Base-by-base conservation (phyloP, 768 basidiomycete genomes). In the Psilocybe tampanensis region DNA sequence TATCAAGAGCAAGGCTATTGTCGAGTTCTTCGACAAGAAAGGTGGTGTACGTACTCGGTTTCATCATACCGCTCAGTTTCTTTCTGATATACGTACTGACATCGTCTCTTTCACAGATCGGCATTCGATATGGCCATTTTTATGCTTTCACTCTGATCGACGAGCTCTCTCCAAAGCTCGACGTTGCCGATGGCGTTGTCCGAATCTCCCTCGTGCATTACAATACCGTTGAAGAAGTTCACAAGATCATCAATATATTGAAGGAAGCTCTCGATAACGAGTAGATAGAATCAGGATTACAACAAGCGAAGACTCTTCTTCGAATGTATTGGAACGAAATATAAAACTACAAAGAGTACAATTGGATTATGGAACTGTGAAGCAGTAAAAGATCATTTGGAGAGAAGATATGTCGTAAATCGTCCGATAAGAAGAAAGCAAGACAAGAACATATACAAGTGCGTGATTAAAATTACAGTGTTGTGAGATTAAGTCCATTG, bases 151-250 rank as follows among this genome's bases (percentile, higher is more conserved):
- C 82, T 0, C 72, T 90, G 15, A 70, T 89, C 8, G 73, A 78
- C 7, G 70, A 72, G 23, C 71, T 89, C 8, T 68, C 66, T 17
- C 88, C 88, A 8, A 83, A 82, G 59, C 57, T 89, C 44, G 82
- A 88, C 62, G 66, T 76, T 0, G 75, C 79, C 0, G 89, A 91
- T 56, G 89, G 84, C 0, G 85, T 89, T 2, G 86, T 91, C 19
- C 81, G 91, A 3, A 83, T 92, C 53, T 90, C 89, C 1, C 68
- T 92, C 23, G 88, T 90, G 21, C 91, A 92, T 62, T 90, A 92
- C 63, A 91, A 92, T 64, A 92, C 90, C 0, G 74, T 87, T 2
- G 80, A 84, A 56, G 89, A 92, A 63, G 88, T 90, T 1, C 69
- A 83, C 52, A 73, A 60, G 63, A 85, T 92, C 59, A 78, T 90